Evolutionary conservation across 2,329 filamentous ascomycete genomes (phyloP).

Genomic region (Colletotrichum salicis): DNA sequence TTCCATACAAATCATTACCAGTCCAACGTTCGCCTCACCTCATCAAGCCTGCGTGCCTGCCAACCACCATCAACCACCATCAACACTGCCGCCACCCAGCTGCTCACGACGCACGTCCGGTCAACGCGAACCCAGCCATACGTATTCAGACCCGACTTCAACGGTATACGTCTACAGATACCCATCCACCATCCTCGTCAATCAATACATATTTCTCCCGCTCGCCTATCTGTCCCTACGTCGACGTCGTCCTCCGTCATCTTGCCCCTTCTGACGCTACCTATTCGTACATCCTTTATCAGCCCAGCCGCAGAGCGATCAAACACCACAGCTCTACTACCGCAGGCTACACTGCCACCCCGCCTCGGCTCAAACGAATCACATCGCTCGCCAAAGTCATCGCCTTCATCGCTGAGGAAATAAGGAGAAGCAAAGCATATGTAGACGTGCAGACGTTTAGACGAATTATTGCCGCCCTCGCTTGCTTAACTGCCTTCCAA

Average conservation of each 20-base stretch:
- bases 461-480: neutral
- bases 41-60: neutral
- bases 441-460: neutral
- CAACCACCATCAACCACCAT: neutral
- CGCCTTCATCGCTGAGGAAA: neutral
- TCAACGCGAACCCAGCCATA: constrained; percentile 11
- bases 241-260: constrained; percentile 9
- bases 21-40: constrained; percentile 15
- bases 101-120: constrained; percentile 10
- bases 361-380: constrained; percentile 14
- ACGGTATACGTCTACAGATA: neutral
- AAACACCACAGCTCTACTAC: constrained; percentile 2
- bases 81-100: neutral
- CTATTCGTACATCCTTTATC: constrained; percentile 3
- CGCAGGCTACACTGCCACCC: constrained; percentile 16
- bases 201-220: neutral
- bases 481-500: constrained; percentile 14
- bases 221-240: constrained; percentile 10
- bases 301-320: constrained; percentile 14
- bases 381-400: constrained; percentile 1
- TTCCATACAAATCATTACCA: constrained; percentile 24
- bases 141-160: constrained; percentile 3
- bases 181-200: neutral
- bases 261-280: constrained; percentile 1
- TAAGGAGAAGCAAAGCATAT: neutral